Evolutionary conservation across 2,329 filamentous ascomycete species (phyloP).

Genomic region (Stemphylium beticola): DNA sequence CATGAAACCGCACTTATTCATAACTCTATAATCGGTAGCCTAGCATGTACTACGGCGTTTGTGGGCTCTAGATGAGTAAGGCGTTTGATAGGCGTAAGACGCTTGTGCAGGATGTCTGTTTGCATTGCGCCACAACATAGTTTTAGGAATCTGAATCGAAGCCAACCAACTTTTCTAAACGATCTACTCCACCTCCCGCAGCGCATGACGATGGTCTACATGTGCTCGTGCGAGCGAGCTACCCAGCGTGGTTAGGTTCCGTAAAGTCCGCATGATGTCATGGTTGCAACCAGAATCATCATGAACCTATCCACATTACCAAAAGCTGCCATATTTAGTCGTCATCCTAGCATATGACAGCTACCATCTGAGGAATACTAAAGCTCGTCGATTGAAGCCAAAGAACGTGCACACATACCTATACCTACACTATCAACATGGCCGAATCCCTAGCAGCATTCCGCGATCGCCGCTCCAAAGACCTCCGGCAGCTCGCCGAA

Average conservation of each 20-base stretch:
- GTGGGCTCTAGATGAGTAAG: slow-evolving; percentile 9
- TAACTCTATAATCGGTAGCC: slow-evolving; percentile 1
- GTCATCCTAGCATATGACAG: background rate
- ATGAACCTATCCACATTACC: background rate
- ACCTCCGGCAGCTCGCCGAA: slow-evolving; percentile 40
- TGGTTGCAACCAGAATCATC: slow-evolving; percentile 15
- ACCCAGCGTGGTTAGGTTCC: slow-evolving; percentile 13
- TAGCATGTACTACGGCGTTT: slow-evolving; percentile 15
- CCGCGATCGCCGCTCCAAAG: slow-evolving; percentile 34
- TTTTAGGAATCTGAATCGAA: background rate
- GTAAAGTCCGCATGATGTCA: slow-evolving; percentile 20
- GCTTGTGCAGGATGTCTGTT: background rate
- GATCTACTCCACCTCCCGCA: background rate
- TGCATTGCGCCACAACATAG: slow-evolving; percentile 1
- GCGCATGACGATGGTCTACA: background rate
- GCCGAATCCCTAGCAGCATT: slow-evolving; percentile 42
- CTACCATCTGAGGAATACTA: background rate
- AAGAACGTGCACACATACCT: background rate
- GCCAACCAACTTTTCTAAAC: background rate
- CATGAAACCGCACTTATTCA: background rate
- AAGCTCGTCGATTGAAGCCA: background rate
- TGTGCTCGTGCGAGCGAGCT: slow-evolving; percentile 7
- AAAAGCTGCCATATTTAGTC: background rate
- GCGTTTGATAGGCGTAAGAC: slow-evolving; percentile 10
- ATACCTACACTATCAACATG: slow-evolving; percentile 20